Evolutionary conservation across 805 yeast genomes (phyloP).

Genomic region (Monosporozyma yasuniensis): DNA sequence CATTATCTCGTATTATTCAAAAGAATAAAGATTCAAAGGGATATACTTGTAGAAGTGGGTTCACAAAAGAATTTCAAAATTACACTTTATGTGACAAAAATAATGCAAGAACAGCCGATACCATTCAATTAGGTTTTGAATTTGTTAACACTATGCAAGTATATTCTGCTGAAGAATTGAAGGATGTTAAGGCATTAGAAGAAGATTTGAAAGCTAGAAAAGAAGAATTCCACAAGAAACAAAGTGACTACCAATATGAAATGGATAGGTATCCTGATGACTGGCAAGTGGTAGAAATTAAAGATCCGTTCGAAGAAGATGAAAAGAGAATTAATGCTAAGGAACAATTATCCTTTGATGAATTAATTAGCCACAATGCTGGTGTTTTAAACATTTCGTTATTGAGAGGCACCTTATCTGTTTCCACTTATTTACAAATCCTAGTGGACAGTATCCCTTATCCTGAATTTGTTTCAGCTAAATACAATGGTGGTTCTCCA

Average conservation of each 20-base stretch:
- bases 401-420: slow-evolving; percentile 39
- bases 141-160: slow-evolving; percentile 61
- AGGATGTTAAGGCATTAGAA: slow-evolving; percentile 38
- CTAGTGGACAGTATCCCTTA: slow-evolving; percentile 55
- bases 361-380: slow-evolving; percentile 43
- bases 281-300: slow-evolving; percentile 53
- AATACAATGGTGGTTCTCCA: slow-evolving; percentile 39
- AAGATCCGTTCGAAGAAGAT: slow-evolving; percentile 34
- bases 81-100: slow-evolving; percentile 26
- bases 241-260: slow-evolving; percentile 41
- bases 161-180: slow-evolving; percentile 47
- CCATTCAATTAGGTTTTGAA: slow-evolving; percentile 45
- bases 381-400: slow-evolving; percentile 56
- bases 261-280: slow-evolving; percentile 49
- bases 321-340: slow-evolving; percentile 28
- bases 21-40: slow-evolving; percentile 34
- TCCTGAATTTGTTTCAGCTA: slow-evolving; percentile 49
- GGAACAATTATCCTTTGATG: slow-evolving; percentile 41
- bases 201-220: slow-evolving; percentile 32
- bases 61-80: slow-evolving; percentile 33
- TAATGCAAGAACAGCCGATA: slow-evolving; percentile 42
- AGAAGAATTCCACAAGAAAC: slow-evolving; percentile 35
- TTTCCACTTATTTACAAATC: slow-evolving; percentile 44
- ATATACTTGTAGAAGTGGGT: slow-evolving; percentile 44
- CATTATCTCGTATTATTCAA: slow-evolving; percentile 39